Base-by-base conservation (phyloP, 2,329 filamentous ascomycete species). In the Trichoderma sp. region DNA sequence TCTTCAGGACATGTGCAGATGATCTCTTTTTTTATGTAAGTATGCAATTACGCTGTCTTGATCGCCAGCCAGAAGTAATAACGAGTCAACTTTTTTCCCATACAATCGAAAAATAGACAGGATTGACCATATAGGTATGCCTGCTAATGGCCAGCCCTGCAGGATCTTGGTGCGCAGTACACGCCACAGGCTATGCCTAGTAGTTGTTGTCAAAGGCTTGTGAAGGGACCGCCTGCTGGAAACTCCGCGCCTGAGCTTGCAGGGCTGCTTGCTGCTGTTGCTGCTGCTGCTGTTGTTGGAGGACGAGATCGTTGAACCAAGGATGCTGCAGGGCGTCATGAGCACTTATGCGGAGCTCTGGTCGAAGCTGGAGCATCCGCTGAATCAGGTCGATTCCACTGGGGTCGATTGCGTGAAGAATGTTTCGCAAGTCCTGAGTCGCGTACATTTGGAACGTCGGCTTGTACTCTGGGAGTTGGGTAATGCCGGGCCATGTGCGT, bases 381-480 rank as follows among this genome's bases (percentile, higher is more conserved):
- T 92, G 91, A 74, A 99, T 86, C 63, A 99, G 85, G 79, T 97
- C 94, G 77, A 99, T 90, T 9, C 95, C 96, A 12, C 92, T 85
- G 20, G 90, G 90, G 78, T 99, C 96, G 77, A 99, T 94, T 79
- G 97, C 93, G 0, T 94, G 95, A 28, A 99, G 86, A 74, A 98
- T 96, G 72, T 91, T 88, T 23, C 93, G 88, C 69, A 98, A 85
- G 76, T 98, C 94, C 80, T 98, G 95, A 1, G 96, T 97, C 15
- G 93, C 93, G 80, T 96, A 98, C 80, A 97, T 93, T 75, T 96
- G 94, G 83, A 97, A 97, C 73, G 92, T 97, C 62, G 91, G 88
- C 86, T 98, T 98, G 87, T 98, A 99, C 82, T 99, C 96, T n/a
- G 95, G 94, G 77, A 97, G 95, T 78, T 95, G 92, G 23, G 92